Evolutionary conservation across 306 rosid species (phyloP), one percentile per base, ranked within the genome.

Genomic region (Quercus glauca): DNA sequence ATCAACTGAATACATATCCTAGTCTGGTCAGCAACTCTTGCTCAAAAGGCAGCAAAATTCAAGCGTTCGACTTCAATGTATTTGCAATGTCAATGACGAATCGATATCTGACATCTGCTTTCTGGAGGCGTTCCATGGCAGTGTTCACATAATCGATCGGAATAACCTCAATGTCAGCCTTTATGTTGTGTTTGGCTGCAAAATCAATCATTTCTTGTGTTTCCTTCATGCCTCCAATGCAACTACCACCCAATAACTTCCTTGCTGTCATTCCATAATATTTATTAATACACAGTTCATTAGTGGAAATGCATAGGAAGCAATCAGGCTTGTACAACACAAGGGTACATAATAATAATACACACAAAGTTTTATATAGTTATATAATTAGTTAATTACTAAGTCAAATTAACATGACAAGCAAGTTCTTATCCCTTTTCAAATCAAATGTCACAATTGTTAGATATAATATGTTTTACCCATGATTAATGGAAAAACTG

Each of bases 141-240:
- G 55, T 60, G 77, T 83, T 83, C 74, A 83, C 83, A 69, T 83
- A 83, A 64, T 81, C 88, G 0, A 81, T 43, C 1, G 85, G 70
- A 55, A 85, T 76, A 51, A 85, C 81, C 77, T 78, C 84, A 10
- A 74, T 51, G 18, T 85, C 85, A 15, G 85, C 78, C 6, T 69
- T 73, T 4, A 76, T 68, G 52, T 57, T 23, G 26, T 86, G 76
- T 49, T 86, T 67, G 9, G 80, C 78, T 55, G 82, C 83, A 83
- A 60, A 80, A 63, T 83, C 83, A 15, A 87, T 21, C 90, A 83
- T 86, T 67, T 86, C 90, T 53, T 83, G 90, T 1, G 87, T 86
- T 78, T 86, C 90, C 82, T 88, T 88, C 75, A 85, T 78, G 21
- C 91, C 89, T 61, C 91, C 91, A 73, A 76, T 73, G 79, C 43